Conservation (phyloP, 2,329 filamentous ascomycete genomes). For the Penicillium sp. region DNA sequence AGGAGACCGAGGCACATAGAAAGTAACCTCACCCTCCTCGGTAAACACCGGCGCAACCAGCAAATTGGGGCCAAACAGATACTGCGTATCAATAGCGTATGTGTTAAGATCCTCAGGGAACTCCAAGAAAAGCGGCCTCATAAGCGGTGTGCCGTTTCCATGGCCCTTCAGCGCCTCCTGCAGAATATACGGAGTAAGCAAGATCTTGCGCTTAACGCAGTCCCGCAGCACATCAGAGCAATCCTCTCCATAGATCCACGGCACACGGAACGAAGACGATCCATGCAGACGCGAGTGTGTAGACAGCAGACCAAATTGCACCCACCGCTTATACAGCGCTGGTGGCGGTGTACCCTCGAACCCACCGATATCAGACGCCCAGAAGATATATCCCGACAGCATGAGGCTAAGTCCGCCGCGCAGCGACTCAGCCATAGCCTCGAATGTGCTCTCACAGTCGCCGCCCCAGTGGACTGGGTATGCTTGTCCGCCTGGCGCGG, state of each 20-base stretch:
- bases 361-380: slow-evolving; percentile 69
- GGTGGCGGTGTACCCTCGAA: slow-evolving; percentile 67
- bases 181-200: slow-evolving; percentile 59
- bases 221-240: slow-evolving; percentile 57
- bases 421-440: slow-evolving; percentile 69
- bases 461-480: slow-evolving; percentile 73
- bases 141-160: slow-evolving; percentile 58
- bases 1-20: slow-evolving; percentile 57
- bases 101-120: slow-evolving; percentile 68
- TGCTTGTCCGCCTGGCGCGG: slow-evolving; percentile 65
- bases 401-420: slow-evolving; percentile 64
- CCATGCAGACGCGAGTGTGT: slow-evolving; percentile 70
- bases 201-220: slow-evolving; percentile 54
- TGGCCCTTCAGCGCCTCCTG: slow-evolving; percentile 52
- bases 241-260: slow-evolving; percentile 68
- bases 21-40: slow-evolving; percentile 62
- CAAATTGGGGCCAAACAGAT: slow-evolving; percentile 67
- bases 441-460: slow-evolving; percentile 71
- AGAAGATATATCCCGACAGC: slow-evolving; percentile 64
- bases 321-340: slow-evolving; percentile 74
- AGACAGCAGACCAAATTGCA: slow-evolving; percentile 70
- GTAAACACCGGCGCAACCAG: slow-evolving; percentile 65
- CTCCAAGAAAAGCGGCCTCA: slow-evolving; percentile 66
- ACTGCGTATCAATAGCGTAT: slow-evolving; percentile 68
- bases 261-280: slow-evolving; percentile 68